A percentile compares a stretch with the other conserved stretches of the same genome.
Evolutionary conservation across 768 basidiomycete species (phyloP).

Genomic region (Leucocoprinus birnbaumii): DNA sequence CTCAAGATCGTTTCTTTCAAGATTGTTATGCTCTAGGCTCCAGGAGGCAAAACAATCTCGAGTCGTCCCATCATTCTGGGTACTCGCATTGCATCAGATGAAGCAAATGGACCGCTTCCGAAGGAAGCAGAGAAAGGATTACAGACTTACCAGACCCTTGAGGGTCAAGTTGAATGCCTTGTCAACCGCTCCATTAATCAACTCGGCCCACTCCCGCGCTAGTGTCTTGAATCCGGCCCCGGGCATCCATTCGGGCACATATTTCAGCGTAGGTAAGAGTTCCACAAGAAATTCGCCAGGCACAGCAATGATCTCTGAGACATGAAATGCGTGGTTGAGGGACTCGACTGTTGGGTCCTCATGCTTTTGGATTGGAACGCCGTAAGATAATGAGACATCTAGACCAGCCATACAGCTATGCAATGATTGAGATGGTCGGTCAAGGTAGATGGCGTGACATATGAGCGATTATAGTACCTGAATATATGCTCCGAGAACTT

Average conservation of each 20-base stretch:
- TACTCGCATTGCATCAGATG: neutral
- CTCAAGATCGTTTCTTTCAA: no score
- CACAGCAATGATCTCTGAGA: neutral
- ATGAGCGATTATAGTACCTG: neutral
- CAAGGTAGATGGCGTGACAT: neutral
- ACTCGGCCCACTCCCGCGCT: no score
- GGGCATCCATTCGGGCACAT: conserved; percentile 15
- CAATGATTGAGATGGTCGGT: neutral
- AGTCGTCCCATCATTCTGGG: neutral
- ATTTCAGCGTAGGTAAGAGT: conserved; percentile 6
- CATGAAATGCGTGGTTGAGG: conserved; percentile 1
- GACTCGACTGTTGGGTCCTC: conserved; percentile 5
- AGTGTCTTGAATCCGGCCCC: conserved; percentile 12
- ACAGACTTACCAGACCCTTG: neutral
- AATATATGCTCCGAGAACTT: conserved; percentile 5
- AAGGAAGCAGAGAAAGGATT: neutral
- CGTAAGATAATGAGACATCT: conserved; percentile 9
- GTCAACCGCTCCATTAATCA: no score
- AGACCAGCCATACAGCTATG: conserved; percentile 11
- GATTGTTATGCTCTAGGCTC: no score
- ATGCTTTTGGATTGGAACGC: conserved; percentile 1
- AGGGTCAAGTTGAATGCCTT: neutral
- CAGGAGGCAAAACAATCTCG: neutral
- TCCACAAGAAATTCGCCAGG: conserved; percentile 12
- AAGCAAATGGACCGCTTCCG: no score